Base-by-base conservation (phyloP, 1,284 basidiomycete genomes). In the Austropuccinia psidii region DNA sequence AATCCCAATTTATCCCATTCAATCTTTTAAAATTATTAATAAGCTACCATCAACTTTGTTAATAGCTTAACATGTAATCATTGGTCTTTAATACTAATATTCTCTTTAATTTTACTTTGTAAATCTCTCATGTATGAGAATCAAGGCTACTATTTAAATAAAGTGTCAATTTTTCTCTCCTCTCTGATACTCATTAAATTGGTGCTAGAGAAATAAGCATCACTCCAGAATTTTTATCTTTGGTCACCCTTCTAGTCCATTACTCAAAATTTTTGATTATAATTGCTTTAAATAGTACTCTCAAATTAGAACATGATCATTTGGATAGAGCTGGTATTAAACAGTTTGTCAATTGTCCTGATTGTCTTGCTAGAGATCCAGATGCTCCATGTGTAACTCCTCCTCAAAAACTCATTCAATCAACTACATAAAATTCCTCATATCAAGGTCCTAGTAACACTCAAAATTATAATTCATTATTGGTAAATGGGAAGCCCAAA, bases 231-330 rank as follows among this genome's bases (percentile, higher is more conserved):
- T 84, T 98, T 7, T 87, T 98, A 43, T 92, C 93, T n/a, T 87
- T 98, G 60, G 95, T 98, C 72, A 98, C 95, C 0, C 95, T 95
- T 45, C 85, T 98, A 33, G 95, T 96, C 4, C 95, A 98, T 82
- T 98, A 98, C 82, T 88, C 98, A 81, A 98, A 98, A 84, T 98
- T 98, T 80, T 87, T 98, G 67, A 98, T 98, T 78, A 90, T 96
- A 60, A 98, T 98, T 76, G 93, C 96, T 6, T 84, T 98, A 54
- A 98, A 95, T 0, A 93, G 93, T n/a, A 91, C 94, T 1, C 86
- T 98, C 76, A 96, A 92, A 82, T 86, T 98, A 49, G 95, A 98
- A 81, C 85, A 93, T 75, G 95, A 98, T 78, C 87, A 91, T 78
- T 86, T 84, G 76, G 87, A 91, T 66, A 84, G 86, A 43, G 87